Base-by-base conservation (phyloP, 768 basidiomycete species). In the Rubroboletus pulcherrimus region DNA sequence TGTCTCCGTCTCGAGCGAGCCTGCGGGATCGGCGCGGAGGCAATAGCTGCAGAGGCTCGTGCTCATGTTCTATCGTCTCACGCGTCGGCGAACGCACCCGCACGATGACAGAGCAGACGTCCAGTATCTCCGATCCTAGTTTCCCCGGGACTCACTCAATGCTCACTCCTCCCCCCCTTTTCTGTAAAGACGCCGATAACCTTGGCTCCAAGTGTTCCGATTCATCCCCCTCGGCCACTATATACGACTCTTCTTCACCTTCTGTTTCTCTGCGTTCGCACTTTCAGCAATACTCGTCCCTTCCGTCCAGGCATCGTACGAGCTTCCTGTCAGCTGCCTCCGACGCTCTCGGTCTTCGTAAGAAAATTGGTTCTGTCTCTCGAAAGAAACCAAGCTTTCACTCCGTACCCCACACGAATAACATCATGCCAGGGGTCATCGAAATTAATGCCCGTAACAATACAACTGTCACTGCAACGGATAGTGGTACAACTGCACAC, bases 351-450 rank as follows among this genome's bases (percentile, higher is more conserved):
- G 68, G 73, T 53, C 70, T 81, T 53, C 69, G 68, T 17, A 69
- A 59, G 55, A 82, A 72, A 61, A 74, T 83, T 51, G 77, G 77
- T 29, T 62, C 67, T 2, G 60, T 63, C 26, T 66, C 67, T 14
- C 77, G 79, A 34, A 79, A 74, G 53, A 78, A 77, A 46, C 61
- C 73, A 51, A 63, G 68, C 38, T 5, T 52, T 14, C 37, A 42
- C n/a, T 66, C 70, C 53, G 60, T 53, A 21, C 49, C 64, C 15
- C 53, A 70, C 35, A 63, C 76, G n/a, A 71, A 66, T 50, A 75
- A 77, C 21, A 68, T 85, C 40, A 72, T 87, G 49, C 81, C 87
- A 17, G 87, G 81, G 38, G 85, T 91, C 48, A 86, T 91, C 54
- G 88, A 91, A 67, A 89, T 91, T 48, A 77, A 72, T 45, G 82